phyloP scores from a whole-genome alignment of 805 yeast species.

The Barnettozyma wickerhamii region DNA sequence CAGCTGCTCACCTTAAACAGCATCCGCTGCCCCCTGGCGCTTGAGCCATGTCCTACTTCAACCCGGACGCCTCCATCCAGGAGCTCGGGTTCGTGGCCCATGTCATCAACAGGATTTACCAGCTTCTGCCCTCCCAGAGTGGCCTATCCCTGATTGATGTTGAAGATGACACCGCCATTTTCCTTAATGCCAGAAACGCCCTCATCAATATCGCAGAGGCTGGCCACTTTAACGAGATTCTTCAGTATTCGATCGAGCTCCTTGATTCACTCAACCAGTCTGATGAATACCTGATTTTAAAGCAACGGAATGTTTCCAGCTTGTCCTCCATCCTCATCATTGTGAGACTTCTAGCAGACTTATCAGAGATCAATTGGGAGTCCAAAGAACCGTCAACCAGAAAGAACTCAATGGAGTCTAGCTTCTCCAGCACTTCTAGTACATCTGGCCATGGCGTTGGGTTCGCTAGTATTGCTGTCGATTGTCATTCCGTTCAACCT shows the following conservation, averaged over 20 bases:
- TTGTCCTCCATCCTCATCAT: slow-evolving; percentile 34
- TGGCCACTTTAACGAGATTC: slow-evolving; percentile 27
- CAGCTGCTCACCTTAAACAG: neutral
- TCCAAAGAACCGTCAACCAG: slow-evolving; percentile 24
- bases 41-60: neutral
- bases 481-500: slow-evolving; percentile 33
- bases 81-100: slow-evolving; percentile 30
- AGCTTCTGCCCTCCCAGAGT: slow-evolving; percentile 33
- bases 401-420: slow-evolving; percentile 22
- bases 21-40: neutral
- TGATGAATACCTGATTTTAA: slow-evolving; percentile 24
- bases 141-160: slow-evolving; percentile 32
- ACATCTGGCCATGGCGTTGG: slow-evolving; percentile 26
- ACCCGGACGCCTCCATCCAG: slow-evolving; percentile 1
- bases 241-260: slow-evolving; percentile 23
- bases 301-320: slow-evolving; percentile 25
- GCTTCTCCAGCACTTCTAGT: slow-evolving; percentile 17
- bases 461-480: slow-evolving; percentile 29
- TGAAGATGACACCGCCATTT: slow-evolving; percentile 31
- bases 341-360: slow-evolving; percentile 36
- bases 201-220: slow-evolving; percentile 29
- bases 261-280: slow-evolving; percentile 26
- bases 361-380: slow-evolving; percentile 38
- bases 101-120: slow-evolving; percentile 31
- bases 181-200: slow-evolving; percentile 30